Conservation (phyloP, 2,329 filamentous ascomycete species). For the Lecanicillium sp. region DNA sequence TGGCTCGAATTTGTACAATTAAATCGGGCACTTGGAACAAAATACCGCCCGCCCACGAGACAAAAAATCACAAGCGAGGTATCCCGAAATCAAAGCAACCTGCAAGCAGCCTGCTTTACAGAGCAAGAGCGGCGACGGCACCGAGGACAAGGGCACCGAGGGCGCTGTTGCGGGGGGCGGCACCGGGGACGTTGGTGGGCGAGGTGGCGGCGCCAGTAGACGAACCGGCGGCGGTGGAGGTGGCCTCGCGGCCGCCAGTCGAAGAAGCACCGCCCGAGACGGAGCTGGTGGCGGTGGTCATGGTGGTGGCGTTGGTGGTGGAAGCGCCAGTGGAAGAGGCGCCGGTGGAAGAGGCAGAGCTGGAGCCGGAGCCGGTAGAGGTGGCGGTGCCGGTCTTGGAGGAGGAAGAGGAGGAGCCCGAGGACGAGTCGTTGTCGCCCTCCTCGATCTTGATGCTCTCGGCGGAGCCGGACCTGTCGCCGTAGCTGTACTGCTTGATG, state of each 20-base stretch:
- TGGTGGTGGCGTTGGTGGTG: constrained; percentile 17
- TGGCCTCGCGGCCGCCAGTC: constrained; percentile 20
- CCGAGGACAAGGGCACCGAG: constrained; percentile 22
- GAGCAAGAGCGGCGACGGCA: constrained; percentile 25
- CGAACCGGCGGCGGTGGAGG: constrained; percentile 15
- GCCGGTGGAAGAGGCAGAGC: constrained; percentile 18
- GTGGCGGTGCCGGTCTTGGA: constrained; percentile 21
- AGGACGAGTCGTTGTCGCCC: constrained; percentile 20
- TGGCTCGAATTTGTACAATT: constrained; percentile 14
- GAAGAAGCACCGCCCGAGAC: constrained; percentile 19
- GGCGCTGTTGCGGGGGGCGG: constrained; percentile 22
- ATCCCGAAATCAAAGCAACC: background rate
- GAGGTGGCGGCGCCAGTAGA: constrained; percentile 15
- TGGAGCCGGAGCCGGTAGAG: constrained; percentile 18
- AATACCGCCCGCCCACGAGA: background rate
- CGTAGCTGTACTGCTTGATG: constrained; percentile 47
- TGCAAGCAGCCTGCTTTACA: constrained; percentile 18
- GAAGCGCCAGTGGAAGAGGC: constrained; percentile 7
- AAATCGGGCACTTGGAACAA: background rate
- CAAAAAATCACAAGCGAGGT: background rate
- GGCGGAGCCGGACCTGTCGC: constrained; percentile 43
- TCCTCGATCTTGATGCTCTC: constrained; percentile 43
- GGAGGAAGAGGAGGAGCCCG: constrained; percentile 26
- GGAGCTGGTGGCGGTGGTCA: constrained; percentile 19
- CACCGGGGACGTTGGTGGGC: constrained; percentile 19